phyloP scores from a whole-genome alignment of 2,329 filamentous ascomycete genomes.

The Trichoderma sp. region DNA sequence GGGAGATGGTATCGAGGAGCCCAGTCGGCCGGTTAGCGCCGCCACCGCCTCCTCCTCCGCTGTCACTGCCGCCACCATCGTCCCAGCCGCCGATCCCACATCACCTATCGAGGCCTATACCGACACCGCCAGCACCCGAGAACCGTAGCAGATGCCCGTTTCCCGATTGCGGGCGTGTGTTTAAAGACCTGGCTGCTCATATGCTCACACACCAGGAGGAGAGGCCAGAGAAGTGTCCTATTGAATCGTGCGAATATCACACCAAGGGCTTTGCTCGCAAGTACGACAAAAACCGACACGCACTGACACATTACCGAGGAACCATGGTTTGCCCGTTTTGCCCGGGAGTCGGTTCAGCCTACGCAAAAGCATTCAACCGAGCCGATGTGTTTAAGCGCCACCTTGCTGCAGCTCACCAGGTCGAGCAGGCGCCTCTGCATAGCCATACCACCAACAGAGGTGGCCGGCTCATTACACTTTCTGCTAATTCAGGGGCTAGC shows the following conservation, averaged over 20 bases:
- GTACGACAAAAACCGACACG: conserved; percentile 97
- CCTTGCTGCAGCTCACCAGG: conserved; percentile 85
- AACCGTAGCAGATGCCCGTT: conserved; percentile 53
- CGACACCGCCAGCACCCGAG: conserved; percentile 5
- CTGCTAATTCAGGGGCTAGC: conserved; percentile 44
- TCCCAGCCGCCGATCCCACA: conserved; percentile 1
- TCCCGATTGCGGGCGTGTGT: conserved; percentile 56
- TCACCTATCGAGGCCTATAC: neutral
- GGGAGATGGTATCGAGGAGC: conserved; percentile 10
- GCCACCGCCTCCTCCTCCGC: conserved; percentile 3
- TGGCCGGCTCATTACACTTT: conserved; percentile 20
- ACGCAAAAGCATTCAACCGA: conserved; percentile 93
- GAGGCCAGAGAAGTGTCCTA: conserved; percentile 93
- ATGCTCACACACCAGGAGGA: conserved; percentile 96
- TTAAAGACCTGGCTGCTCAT: conserved; percentile 73
- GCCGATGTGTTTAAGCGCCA: conserved; percentile 98
- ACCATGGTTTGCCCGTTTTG: conserved; percentile 98
- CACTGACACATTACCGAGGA: conserved; percentile 93
- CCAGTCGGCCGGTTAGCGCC: neutral
- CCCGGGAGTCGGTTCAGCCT: conserved; percentile 78
- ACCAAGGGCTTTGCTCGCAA: conserved; percentile 92
- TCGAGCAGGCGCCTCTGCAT: conserved; percentile 91
- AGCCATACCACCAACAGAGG: conserved; percentile 53
- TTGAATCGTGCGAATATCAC: conserved; percentile 89
- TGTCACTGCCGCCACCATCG: conserved; percentile 10